Base-by-base conservation (phyloP, 306 rosid genomes). In the Elaeagnus macrophylla region DNA sequence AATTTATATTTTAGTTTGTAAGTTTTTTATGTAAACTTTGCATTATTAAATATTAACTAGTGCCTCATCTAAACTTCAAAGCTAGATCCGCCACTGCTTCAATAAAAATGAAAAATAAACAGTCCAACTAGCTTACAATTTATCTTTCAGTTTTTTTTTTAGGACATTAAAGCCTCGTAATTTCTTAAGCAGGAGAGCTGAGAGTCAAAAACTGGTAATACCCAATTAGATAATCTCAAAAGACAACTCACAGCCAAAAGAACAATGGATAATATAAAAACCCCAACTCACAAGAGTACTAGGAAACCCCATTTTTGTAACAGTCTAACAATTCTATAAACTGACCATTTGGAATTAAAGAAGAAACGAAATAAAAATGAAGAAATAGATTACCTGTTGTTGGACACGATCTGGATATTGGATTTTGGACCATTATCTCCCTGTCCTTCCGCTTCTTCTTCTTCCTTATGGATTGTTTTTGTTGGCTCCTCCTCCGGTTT, bases 401-500 rank as follows among this genome's bases (percentile, higher is more conserved):
- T n/a, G 49, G 58, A 25, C 25, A 1, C 40, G 41, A 7, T 39
- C 42, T 48, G 55, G 54, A 4, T 36, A 12, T 48, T 51, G 52
- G 58, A 41, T 50, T 40, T 50, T 49, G 19, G 39, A 19, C 12
- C 32, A n/a, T 20, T 38, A 3, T 41, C 10, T 10, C n/a, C 41
- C 48, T 8, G 35, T 39, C 37, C 25, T 25, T 47, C 40, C 63
- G 75, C 69, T 54, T 67, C 64, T 52, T n/a, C 8, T 9, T 37
- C 50, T 46, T 65, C 61, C 20, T 55, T 59, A 48, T 56, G 54
- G 5, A 55, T 57, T 16, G 5, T 56, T 10, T 39, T 12, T 8
- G 7, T 43, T 13, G 46, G 5, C 51, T 72, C 51, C 3, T 65
- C 61, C 59, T 66, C 75, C 10, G 48, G 32, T 66, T 54, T 75